Conservation (phyloP, 768 basidiomycete genomes). For the Boletus rex-veris region DNA sequence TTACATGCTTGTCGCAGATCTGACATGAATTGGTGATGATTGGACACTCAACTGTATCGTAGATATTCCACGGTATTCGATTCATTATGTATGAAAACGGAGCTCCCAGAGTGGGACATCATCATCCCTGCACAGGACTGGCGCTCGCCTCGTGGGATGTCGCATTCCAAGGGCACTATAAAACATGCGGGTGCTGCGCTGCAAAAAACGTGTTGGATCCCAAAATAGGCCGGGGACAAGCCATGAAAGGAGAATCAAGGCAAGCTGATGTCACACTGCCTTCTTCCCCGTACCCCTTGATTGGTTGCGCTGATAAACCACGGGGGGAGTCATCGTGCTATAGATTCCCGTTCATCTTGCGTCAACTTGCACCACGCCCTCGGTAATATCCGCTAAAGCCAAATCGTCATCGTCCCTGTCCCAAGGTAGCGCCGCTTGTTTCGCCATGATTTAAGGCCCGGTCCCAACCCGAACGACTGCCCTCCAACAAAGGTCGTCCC, state of each 20-base stretch:
- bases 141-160: slow-evolving; percentile 30
- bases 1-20: slow-evolving; percentile 21
- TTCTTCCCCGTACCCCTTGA: slow-evolving; percentile 28
- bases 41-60: slow-evolving; percentile 23
- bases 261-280: slow-evolving; percentile 28
- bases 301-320: slow-evolving; percentile 32
- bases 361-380: slow-evolving; percentile 30
- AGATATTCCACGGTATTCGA: slow-evolving; percentile 23
- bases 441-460: slow-evolving; percentile 27
- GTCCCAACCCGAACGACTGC: not conserved
- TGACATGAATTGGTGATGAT: slow-evolving; percentile 14
- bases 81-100: slow-evolving; percentile 31
- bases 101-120: slow-evolving; percentile 21
- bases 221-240: slow-evolving; percentile 24
- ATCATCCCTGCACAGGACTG: slow-evolving; percentile 20
- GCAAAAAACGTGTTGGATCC: slow-evolving; percentile 33
- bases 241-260: slow-evolving; percentile 17
- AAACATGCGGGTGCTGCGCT: slow-evolving; percentile 32
- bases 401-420: slow-evolving; percentile 23
- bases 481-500: slow-evolving; percentile 13
- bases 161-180: slow-evolving; percentile 16
- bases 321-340: slow-evolving; percentile 28
- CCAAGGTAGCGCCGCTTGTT: slow-evolving; percentile 19
- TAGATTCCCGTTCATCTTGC: slow-evolving; percentile 33
- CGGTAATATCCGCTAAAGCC: slow-evolving; percentile 33